A percentile compares a stretch with the other conserved stretches of the same genome.
Conservation (phyloP, 2,329 filamentous ascomycete species). For the Didymosphaeria variabile region DNA sequence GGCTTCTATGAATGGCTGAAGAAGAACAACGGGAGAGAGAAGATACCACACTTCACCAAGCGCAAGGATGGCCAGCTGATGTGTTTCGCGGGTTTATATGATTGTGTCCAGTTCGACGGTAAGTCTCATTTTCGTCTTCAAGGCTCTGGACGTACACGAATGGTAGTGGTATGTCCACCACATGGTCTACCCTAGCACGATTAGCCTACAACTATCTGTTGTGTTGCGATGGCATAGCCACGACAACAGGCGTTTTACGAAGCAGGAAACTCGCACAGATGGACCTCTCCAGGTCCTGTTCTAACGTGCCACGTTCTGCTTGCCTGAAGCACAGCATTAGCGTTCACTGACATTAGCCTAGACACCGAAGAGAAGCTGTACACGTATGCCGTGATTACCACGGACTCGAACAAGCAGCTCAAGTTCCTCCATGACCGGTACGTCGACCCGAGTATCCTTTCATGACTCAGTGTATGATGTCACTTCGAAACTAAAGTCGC, state of each 20-base stretch:
- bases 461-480: background rate
- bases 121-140: slow-evolving; percentile 26
- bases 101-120: slow-evolving; percentile 84
- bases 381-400: slow-evolving; percentile 95
- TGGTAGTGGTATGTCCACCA: slow-evolving; percentile 1
- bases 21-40: slow-evolving; percentile 77
- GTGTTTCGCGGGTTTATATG: slow-evolving; percentile 93
- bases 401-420: slow-evolving; percentile 81
- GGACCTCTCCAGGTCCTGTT: slow-evolving; percentile 27
- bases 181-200: slow-evolving; percentile 4
- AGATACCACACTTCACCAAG: slow-evolving; percentile 84
- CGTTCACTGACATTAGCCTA: slow-evolving; percentile 43
- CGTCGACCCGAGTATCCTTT: background rate
- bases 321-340: slow-evolving; percentile 25
- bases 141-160: background rate
- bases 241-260: background rate
- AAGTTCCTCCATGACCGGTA: slow-evolving; percentile 84
- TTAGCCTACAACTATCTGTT: slow-evolving; percentile 5
- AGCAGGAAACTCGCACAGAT: slow-evolving; percentile 18
- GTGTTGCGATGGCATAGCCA: slow-evolving; percentile 13
- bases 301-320: slow-evolving; percentile 29
- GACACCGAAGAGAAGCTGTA: slow-evolving; percentile 75
- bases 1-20: slow-evolving; percentile 98
- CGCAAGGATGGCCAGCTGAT: slow-evolving; percentile 83
- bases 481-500: background rate